A percentile compares a stretch with the other conserved stretches of the same genome.
phyloP scores from a whole-genome alignment of 345 rosid genomes.

The Melaleuca quinquenervia region DNA sequence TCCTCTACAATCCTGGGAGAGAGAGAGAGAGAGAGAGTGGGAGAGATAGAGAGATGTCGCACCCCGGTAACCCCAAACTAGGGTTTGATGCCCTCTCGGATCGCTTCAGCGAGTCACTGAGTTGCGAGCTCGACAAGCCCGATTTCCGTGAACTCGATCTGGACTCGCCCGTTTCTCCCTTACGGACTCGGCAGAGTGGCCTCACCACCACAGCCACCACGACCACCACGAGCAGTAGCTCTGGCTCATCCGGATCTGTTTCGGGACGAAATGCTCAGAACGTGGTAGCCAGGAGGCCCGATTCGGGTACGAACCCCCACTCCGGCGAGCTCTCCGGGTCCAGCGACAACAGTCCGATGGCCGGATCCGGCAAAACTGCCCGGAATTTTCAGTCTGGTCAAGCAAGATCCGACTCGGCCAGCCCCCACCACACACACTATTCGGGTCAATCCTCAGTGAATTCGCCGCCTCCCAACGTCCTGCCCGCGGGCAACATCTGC shows the following conservation, averaged over 20 bases:
- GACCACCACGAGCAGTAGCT: constrained; percentile 47
- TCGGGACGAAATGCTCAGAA: constrained; percentile 34
- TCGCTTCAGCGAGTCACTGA: constrained; percentile 41
- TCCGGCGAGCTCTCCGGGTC: constrained; percentile 58
- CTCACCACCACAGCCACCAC: constrained; percentile 18
- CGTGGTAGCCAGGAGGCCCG: constrained; percentile 23
- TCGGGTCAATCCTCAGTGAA: constrained; percentile 40
- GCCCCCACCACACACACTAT: constrained; percentile 24
- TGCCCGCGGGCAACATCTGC: constrained; percentile 81
- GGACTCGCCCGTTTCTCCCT: constrained; percentile 90
- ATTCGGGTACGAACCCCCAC: constrained; percentile 32
- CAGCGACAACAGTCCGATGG: constrained; percentile 45
- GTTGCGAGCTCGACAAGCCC: constrained; percentile 57
- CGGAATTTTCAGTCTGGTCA: constrained; percentile 23
- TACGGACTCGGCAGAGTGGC: constrained; percentile 36
- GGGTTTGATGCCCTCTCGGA: constrained; percentile 29
- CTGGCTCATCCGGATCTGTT: constrained; percentile 80
- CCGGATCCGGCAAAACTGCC: constrained; percentile 4
- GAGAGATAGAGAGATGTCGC: constrained; percentile 44
- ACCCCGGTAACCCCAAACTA: constrained; percentile 33
- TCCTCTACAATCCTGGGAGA: background rate
- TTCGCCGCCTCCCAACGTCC: constrained; percentile 43
- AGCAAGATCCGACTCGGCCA: constrained; percentile 35
- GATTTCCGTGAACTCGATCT: constrained; percentile 71
- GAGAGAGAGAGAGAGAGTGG: background rate